Percentiles rank a stretch among this genome's conserved stretches.
Conservation (phyloP, 805 yeast genomes). For the Blastobotrys attinorum region DNA sequence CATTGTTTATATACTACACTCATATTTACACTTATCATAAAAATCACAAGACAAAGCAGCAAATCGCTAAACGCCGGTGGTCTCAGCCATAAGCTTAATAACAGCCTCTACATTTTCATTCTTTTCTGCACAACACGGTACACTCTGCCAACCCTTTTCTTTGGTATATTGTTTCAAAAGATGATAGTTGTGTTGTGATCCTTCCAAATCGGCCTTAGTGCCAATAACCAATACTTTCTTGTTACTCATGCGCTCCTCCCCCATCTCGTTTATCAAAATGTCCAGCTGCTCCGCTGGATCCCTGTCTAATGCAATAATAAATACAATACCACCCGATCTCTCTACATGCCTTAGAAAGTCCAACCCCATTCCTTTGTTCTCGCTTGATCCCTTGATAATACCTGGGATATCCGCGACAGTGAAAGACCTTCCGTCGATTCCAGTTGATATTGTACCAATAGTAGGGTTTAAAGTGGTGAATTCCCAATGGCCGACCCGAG, state of each 20-base stretch:
- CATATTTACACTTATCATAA: too few species aligned
- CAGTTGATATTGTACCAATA: constrained; percentile 72
- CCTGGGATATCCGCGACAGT: constrained; percentile 99
- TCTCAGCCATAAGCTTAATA: constrained; percentile 49
- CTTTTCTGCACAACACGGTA: constrained; percentile 78
- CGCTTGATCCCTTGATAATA: constrained; percentile 76
- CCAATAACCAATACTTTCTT: constrained; percentile 73
- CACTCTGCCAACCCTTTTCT: constrained; percentile 50
- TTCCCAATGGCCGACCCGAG: constrained; percentile 94
- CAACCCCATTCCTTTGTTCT: constrained; percentile 78
- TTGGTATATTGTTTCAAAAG: constrained; percentile 39
- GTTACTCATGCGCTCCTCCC: constrained; percentile 47
- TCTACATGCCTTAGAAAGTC: constrained; percentile 90
- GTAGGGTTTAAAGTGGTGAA: constrained; percentile 91
- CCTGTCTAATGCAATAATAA: constrained; percentile 72
- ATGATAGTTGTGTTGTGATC: constrained; percentile 41
- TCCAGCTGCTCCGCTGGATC: constrained; percentile 59
- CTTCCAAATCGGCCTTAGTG: constrained; percentile 83
- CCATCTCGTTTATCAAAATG: constrained; percentile 62
- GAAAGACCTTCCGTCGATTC: constrained; percentile 48
- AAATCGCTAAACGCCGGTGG: too few species aligned
- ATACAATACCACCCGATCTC: constrained; percentile 81
- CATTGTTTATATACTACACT: too few species aligned
- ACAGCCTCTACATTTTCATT: constrained; percentile 67
- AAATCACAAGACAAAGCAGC: too few species aligned